Conservation (phyloP, 371 early-diverging fungal species). For the Circinella umbellata region DNA sequence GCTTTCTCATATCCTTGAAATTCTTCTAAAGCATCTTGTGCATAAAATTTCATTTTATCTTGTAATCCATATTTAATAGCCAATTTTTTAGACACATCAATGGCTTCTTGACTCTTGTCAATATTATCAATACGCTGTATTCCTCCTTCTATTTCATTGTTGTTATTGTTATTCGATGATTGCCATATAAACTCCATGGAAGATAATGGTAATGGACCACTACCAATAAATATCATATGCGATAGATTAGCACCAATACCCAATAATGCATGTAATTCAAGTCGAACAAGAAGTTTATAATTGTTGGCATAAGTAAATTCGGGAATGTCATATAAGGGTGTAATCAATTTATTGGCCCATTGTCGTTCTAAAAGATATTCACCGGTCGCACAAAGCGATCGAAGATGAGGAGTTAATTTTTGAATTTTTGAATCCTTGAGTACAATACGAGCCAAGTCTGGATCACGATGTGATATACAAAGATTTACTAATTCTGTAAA, state of each 20-base stretch:
- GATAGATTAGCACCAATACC: constrained; percentile 29
- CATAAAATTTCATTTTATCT: constrained; percentile 14
- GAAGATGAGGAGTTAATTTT: constrained; percentile 18
- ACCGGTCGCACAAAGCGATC: constrained; percentile 30
- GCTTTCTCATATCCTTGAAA: constrained; percentile 23
- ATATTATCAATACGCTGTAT: constrained; percentile 26
- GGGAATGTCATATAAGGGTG: constrained; percentile 3
- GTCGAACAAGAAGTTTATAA: constrained; percentile 37
- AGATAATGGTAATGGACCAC: constrained; percentile 50
- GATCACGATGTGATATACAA: constrained; percentile 23
- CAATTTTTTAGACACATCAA: constrained; percentile 19
- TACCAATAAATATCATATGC: constrained; percentile 42
- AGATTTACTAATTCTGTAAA: constrained; percentile 37
- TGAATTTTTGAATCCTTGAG: constrained; percentile 19
- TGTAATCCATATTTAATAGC: constrained; percentile 20
- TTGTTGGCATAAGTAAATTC: constrained; percentile 45
- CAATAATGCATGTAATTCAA: constrained; percentile 40
- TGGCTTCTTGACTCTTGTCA: constrained; percentile 33
- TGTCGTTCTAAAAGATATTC: constrained; percentile 35
- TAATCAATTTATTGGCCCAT: constrained; percentile 21
- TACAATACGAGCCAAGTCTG: constrained; percentile 11
- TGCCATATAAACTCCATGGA: constrained; percentile 38
- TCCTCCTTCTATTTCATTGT: no score
- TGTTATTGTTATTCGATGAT: no score
- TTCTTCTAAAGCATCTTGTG: constrained; percentile 20